A percentile compares a stretch with the other conserved stretches of the same genome.
Evolutionary conservation across 495 filamentous ascomycete species (phyloP).

Genomic region (Penicillium manginii): DNA sequence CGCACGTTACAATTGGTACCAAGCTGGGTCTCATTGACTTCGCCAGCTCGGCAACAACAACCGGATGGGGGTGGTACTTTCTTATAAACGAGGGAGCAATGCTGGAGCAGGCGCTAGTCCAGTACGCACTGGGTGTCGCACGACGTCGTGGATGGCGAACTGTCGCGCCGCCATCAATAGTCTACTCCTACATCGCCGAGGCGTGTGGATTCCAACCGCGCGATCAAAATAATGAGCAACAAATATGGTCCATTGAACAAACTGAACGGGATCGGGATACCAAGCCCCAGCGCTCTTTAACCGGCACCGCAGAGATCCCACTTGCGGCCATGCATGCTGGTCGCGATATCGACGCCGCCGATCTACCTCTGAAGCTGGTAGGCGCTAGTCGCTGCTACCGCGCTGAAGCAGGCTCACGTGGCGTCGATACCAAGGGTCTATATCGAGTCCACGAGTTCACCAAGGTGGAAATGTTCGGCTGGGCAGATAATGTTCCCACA

Average conservation of each 20-base stretch:
- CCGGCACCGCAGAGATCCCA: slow-evolving; percentile 92
- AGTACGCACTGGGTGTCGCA: slow-evolving; percentile 75
- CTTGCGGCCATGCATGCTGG: slow-evolving; percentile 89
- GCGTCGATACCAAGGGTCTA: slow-evolving; percentile 87
- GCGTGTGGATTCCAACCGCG: slow-evolving; percentile 94
- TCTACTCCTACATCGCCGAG: slow-evolving; percentile 87
- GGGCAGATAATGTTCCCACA: slow-evolving; percentile 57
- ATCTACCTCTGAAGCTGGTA: slow-evolving; percentile 77
- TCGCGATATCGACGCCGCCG: slow-evolving; percentile 59
- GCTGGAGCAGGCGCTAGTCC: slow-evolving; percentile 90
- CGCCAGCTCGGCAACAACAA: slow-evolving; percentile 70
- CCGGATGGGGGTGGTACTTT: slow-evolving; percentile 98
- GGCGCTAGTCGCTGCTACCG: slow-evolving; percentile 88
- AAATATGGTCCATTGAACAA: slow-evolving; percentile 80
- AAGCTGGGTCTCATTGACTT: slow-evolving; percentile 87
- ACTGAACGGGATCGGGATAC: slow-evolving; percentile 55
- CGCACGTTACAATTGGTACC: slow-evolving; percentile 83
- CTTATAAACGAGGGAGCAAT: slow-evolving; percentile 85
- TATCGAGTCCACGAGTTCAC: slow-evolving; percentile 99
- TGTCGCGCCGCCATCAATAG: slow-evolving; percentile 83
- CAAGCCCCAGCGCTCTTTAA: slow-evolving; percentile 72
- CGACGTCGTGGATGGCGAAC: slow-evolving; percentile 71
- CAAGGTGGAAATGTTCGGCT: slow-evolving; percentile 96
- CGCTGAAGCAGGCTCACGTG: slow-evolving; percentile 89
- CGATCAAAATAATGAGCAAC: slow-evolving; percentile 87